phyloP scores from a whole-genome alignment of 805 yeast species.

The Maudiozyma turicensis region DNA sequence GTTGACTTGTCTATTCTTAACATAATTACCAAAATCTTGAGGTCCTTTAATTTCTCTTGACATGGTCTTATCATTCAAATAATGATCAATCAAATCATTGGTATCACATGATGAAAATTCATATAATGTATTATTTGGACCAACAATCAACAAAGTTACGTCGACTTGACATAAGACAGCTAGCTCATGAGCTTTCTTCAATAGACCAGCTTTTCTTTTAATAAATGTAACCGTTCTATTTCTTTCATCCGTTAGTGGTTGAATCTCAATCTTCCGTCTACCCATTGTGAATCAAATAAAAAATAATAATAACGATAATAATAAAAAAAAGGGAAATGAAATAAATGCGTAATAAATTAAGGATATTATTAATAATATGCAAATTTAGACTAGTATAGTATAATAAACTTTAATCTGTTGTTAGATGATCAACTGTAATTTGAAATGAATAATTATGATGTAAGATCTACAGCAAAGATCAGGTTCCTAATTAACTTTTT shows the following conservation, averaged over 20 bases:
- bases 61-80: constrained; percentile 23
- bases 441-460: no score
- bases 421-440: no score
- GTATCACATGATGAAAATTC: constrained; percentile 77
- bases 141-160: constrained; percentile 79
- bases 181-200: constrained; percentile 52
- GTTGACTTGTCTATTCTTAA: constrained; percentile 31
- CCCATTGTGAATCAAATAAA: constrained; percentile 44
- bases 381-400: no score
- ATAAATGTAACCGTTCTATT: constrained; percentile 64
- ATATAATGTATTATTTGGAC: constrained; percentile 71
- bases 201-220: constrained; percentile 88
- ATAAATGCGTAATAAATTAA: no score
- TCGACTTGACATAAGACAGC: constrained; percentile 90
- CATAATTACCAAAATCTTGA: constrained; percentile 53
- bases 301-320: neutral
- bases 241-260: constrained; percentile 84
- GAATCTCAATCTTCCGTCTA: constrained; percentile 88
- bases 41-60: constrained; percentile 57
- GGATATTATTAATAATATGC: no score
- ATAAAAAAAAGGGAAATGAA: neutral
- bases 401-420: no score
- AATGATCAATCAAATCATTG: constrained; percentile 36
- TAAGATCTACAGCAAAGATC: no score
- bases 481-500: no score